Percentiles rank a stretch among this genome's conserved stretches.
Evolutionary conservation across 192 early-diverging fungal species (phyloP).

Genomic region (Backusella psychrophila): DNA sequence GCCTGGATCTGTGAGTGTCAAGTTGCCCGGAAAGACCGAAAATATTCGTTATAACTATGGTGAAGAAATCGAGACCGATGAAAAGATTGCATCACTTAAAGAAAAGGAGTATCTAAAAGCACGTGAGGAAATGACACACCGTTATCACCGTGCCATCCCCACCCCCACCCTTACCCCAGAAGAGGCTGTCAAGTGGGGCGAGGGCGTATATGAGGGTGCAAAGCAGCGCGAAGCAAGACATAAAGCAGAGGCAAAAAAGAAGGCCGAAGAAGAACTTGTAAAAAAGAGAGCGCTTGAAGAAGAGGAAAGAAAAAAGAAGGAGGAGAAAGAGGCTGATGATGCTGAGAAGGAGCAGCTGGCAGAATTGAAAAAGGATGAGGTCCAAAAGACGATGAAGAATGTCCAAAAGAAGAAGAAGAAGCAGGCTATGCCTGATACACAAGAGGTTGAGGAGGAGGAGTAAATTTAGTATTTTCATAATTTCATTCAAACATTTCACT

Average conservation of each 20-base stretch:
- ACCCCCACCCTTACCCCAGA: not conserved
- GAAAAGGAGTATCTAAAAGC: not conserved
- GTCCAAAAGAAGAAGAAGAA: not conserved
- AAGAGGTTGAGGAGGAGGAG: not conserved
- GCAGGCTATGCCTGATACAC: not conserved
- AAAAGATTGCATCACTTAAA: not conserved
- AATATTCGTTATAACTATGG: not conserved
- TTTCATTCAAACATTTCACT: not conserved
- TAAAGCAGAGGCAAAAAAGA: not conserved
- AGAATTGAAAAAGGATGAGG: not conserved
- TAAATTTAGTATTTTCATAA: not conserved
- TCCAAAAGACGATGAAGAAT: not conserved
- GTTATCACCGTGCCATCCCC: constrained; percentile 15
- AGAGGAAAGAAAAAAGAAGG: not conserved
- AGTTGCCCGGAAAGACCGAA: not conserved
- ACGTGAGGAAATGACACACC: not conserved
- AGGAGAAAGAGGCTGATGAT: not conserved
- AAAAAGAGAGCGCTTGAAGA: not conserved
- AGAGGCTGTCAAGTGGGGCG: not conserved
- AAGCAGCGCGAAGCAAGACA: not conserved
- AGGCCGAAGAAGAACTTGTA: not conserved
- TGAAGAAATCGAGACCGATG: not conserved
- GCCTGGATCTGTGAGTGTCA: not conserved
- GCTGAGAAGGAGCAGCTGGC: not conserved
- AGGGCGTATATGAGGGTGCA: not conserved